Evolutionary conservation across 345 rosid species (phyloP).

Genomic region (Melaleuca quinquenervia): DNA sequence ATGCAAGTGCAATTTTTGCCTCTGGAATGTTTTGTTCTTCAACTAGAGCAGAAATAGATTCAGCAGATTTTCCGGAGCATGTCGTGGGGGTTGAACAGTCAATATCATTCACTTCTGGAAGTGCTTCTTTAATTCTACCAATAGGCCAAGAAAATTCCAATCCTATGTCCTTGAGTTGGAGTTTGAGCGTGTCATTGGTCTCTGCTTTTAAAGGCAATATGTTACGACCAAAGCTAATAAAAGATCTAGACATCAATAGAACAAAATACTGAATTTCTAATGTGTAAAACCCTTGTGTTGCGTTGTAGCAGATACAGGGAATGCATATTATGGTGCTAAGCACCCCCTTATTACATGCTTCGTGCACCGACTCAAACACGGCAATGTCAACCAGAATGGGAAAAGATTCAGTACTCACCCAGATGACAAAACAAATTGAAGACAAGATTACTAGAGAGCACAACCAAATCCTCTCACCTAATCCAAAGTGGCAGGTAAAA

Average conservation of each 20-base stretch:
- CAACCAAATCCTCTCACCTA: neutral
- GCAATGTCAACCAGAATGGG: neutral
- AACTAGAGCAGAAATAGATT: constrained; percentile 42
- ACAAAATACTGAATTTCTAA: neutral
- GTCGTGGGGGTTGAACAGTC: constrained; percentile 39
- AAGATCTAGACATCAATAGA: neutral
- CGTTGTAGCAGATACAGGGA: neutral
- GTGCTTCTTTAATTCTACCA: constrained; percentile 38
- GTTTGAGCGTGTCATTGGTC: constrained; percentile 38
- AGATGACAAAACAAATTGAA: neutral
- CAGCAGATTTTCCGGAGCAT: constrained; percentile 40
- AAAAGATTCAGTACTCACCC: neutral
- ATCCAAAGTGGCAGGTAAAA: neutral
- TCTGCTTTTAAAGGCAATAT: constrained; percentile 15
- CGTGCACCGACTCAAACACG: neutral
- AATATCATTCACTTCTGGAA: constrained; percentile 32
- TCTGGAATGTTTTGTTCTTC: constrained; percentile 67
- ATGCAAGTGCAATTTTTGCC: constrained; percentile 48
- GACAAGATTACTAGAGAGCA: neutral
- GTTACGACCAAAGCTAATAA: neutral
- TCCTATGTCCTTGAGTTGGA: constrained; percentile 47
- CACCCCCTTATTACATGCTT: neutral
- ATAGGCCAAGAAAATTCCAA: constrained; percentile 80
- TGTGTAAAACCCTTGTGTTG: neutral
- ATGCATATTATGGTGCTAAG: neutral